Base-by-base conservation (phyloP, 1,139 yeast species). In the Candida sanyaensis region DNA sequence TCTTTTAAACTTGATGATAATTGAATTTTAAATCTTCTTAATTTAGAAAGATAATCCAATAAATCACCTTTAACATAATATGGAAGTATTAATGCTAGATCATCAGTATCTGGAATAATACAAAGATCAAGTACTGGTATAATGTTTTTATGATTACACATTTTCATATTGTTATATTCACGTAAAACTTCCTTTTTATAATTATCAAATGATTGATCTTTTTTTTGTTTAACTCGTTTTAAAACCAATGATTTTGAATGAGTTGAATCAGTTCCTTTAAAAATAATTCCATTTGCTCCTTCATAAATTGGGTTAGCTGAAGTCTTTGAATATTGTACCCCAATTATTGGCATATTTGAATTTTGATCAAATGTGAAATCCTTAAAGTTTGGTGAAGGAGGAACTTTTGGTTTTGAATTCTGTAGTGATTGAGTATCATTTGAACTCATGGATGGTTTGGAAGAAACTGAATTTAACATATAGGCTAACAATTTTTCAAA, bases 31-130 rank as follows among this genome's bases (percentile, higher is more conserved):
- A 62, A 56, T 45, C 70, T 63, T 36, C 84, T 61, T 10, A 75
- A 60, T 32, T 56, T 57, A 9, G 77, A 66, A 21, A 79, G 54
- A 47, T 69, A 67, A 38, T 70, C 75, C 44, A 80, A 59, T 30
- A 81, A 64, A 55, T 81, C 86, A 1, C 84, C 84, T 48, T 71
- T 56, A 13, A 66, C 58, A 58, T 71, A 78, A 54, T 62, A 78
- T 6, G 80, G 81, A n/a, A 75, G 44, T 1, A 76, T 58, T 7
- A 75, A 51, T 2, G 66, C 57, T 6, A 65, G 49, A 40, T 68
- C 71, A 4, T 50, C 47, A 2, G 51, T 42, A 3, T 56, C 58
- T 1, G 51, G 48, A 11, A 56, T 43, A 13, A 42, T 37, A 1
- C 61, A 59, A 27, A 74, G 43, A 43, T 68, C 73, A 7, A 64